Evolutionary conservation across 106 monocot genomes (phyloP), one percentile per base, ranked within the genome.

Genomic region (Dendrobium chrysotoxum): DNA sequence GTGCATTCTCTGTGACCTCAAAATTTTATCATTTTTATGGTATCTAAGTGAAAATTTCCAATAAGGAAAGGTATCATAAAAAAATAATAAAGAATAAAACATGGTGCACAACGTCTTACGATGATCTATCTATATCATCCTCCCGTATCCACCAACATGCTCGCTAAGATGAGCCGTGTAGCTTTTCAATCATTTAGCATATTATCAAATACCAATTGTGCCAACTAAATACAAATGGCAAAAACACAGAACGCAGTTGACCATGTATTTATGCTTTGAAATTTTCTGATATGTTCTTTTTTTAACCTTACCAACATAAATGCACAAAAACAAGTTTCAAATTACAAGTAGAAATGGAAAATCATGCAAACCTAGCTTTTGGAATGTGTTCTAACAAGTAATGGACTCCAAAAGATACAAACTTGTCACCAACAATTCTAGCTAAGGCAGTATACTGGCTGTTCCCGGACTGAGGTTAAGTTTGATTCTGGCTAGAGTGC

Each of bases 1-100:
- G 92, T 40, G 98, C 92, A 85, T 91, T 91, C 76, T 86, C 98
- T 98, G 83, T 31, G 28, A 46, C 8, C 55, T 16, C 21, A 55
- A 26, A 25, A 71, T 25, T 65, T 65, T 65, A 64, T 23, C n/a
- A 26, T 25, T 65, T 26, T 26, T 65, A 65, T 23, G 11, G 25
- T 65, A 65, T 65, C 9, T 10, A 65, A 11, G 64, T 65, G 26
- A 65, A 6, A 65, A 26, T 65, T 65, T 23, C 25, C 25, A 65
- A 65, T 4, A 26, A n/a, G 11, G 26, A 8, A 26, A 65, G 64
- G 26, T 26, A 65, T 23, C 64, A 65, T 65, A 5, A 65, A 26
- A 65, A 28, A 25, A 65, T 25, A 25, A 9, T 25, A 65, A n/a
- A 65, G 23, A 2, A 65, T 25, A 65, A 65, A 23, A 65, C 17